Evolutionary conservation across 2,329 filamentous ascomycete species (phyloP), one percentile per base, ranked within the genome.

Genomic region (Aschersonia sp.): DNA sequence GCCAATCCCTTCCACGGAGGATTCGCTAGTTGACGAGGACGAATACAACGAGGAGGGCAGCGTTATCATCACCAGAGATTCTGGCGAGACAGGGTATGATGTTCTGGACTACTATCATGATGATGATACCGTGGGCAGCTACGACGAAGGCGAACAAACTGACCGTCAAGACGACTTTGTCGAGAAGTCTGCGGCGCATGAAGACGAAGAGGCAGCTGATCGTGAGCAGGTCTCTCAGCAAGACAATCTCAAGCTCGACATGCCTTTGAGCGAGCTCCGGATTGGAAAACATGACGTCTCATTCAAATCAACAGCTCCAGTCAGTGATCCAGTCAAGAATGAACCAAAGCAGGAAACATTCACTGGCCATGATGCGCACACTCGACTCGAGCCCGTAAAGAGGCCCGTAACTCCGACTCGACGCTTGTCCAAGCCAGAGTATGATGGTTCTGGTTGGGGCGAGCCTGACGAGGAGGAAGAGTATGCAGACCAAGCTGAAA

Each of bases 1-100:
- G 41, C 86, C 90, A 0, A 87, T 96, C 55, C 89, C 87, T 22
- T 94, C 87, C 37, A 83, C 87, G 11, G 90, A 96, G 64, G 80
- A 80, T 54, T 77, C 75, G 2, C 68, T 78, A 40, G 61, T 79
- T 42, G 72, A 75, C 22, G 22, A 22, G n/a, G 75, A 79, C 4
- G 65, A 70, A 30, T 66, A 73, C 40, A 69, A 70, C 30, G 72
- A 74, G 42, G 74, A 72, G 51, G 72, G 70, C 30, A 81, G 79
- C 50, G 73, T 83, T 47, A 72, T 83, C 44, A 80, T 89, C 58
- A 86, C 83, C 55, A 71, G 79, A 41, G 73, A 83, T 57, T 69
- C 71, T 31, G 76, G 82, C 30, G 75, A 81, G 43, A 71, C 76
- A 31, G 73, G 76, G 9, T 67, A 75, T 11, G 81, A 87, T 58